phyloP scores from a whole-genome alignment of 2,329 filamentous ascomycete genomes.

The Fusarium mangiferae region DNA sequence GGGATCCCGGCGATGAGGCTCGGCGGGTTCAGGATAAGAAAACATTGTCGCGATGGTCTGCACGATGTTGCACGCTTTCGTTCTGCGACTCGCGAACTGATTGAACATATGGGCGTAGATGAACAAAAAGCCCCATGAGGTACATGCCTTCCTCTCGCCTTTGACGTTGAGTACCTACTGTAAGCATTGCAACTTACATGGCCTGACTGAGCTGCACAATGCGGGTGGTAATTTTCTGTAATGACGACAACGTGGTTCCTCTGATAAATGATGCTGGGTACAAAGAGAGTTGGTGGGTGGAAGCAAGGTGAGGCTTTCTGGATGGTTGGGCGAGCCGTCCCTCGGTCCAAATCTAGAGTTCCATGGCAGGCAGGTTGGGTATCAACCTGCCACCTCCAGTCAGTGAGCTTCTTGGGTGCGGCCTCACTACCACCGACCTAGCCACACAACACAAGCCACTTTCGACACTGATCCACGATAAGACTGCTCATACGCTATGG shows the following conservation, averaged over 20 bases:
- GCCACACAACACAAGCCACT: background rate
- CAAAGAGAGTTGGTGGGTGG: conserved; percentile 3
- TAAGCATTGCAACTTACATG: conserved; percentile 23
- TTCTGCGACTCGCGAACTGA: background rate
- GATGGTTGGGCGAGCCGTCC: background rate
- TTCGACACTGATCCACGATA: background rate
- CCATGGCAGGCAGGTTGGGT: background rate
- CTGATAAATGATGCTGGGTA: conserved; percentile 8
- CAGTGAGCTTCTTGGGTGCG: background rate
- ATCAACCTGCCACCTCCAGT: background rate
- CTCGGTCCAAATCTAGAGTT: background rate
- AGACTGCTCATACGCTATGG: background rate
- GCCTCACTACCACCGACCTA: background rate
- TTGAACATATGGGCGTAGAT: conserved; percentile 8
- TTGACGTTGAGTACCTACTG: background rate
- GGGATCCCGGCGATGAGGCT: conserved; percentile 31
- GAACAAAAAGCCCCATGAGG: conserved; percentile 27
- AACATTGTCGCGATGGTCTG: conserved; percentile 19
- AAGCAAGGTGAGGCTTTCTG: background rate
- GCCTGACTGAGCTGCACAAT: conserved; percentile 18
- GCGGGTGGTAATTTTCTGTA: conserved; percentile 13
- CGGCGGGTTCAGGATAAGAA: conserved; percentile 30
- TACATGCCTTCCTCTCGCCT: conserved; percentile 1
- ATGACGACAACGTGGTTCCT: conserved; percentile 27
- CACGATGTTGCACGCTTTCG: conserved; percentile 9